Percentiles rank a stretch among this genome's conserved stretches.
phyloP scores from a whole-genome alignment of 768 basidiomycete genomes.

The Ramaria sp. region DNA sequence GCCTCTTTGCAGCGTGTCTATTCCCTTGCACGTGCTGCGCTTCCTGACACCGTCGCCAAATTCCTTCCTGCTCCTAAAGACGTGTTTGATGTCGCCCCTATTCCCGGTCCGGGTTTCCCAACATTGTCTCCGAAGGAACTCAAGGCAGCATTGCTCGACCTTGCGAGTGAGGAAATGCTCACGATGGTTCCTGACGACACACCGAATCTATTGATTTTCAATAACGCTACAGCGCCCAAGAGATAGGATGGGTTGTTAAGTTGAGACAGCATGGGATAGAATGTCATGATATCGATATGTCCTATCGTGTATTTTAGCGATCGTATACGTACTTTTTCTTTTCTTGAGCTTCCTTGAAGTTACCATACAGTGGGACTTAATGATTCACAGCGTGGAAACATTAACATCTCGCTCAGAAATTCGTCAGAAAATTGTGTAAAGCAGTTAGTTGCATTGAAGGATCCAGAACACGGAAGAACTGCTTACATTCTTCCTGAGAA shows the following conservation, averaged over 20 bases:
- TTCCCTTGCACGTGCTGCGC: conserved; percentile 38
- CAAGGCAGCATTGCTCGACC: conserved; percentile 59
- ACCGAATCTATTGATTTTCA: conserved; percentile 67
- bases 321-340: neutral
- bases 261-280: neutral
- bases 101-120: conserved; percentile 27
- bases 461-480: too few relatives aligned
- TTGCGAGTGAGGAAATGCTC: conserved; percentile 47
- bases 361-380: too few relatives aligned
- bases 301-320: conserved; percentile 2
- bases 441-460: too few relatives aligned
- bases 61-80: conserved; percentile 47
- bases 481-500: too few relatives aligned
- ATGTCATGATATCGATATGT: neutral
- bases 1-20: conserved; percentile 37
- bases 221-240: conserved; percentile 50
- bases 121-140: conserved; percentile 32
- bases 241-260: neutral
- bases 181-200: conserved; percentile 42
- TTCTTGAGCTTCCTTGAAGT: neutral
- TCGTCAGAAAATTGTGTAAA: too few relatives aligned
- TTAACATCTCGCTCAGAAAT: too few relatives aligned
- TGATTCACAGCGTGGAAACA: too few relatives aligned
- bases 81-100: conserved; percentile 30
- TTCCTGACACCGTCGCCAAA: conserved; percentile 47